Percentiles rank a stretch among this genome's conserved stretches.
Conservation (phyloP, 306 rosid species). For the Spatholobus suberectus region DNA sequence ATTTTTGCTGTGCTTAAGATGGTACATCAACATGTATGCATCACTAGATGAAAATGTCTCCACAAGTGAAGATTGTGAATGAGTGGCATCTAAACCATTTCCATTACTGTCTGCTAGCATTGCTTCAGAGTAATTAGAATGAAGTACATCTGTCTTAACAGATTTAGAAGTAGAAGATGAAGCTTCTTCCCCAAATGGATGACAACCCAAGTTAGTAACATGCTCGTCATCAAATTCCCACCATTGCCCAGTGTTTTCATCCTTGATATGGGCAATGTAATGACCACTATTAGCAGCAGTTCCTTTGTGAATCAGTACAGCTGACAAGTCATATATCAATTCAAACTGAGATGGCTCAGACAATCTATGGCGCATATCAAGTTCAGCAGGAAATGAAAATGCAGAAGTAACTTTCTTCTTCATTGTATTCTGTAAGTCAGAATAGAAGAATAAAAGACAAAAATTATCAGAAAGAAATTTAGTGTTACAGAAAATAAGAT, state of each 20-base stretch:
- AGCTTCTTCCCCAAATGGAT: conserved; percentile 80
- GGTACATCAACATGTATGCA: conserved; percentile 97
- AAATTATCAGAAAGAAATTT: background rate
- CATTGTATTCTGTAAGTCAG: conserved; percentile 79
- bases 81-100: conserved; percentile 52
- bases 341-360: conserved; percentile 73
- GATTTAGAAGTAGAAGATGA: conserved; percentile 67
- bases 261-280: conserved; percentile 91
- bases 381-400: conserved; percentile 79
- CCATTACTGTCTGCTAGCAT: conserved; percentile 62
- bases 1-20: conserved; percentile 49
- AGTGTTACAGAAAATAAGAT: background rate
- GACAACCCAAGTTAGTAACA: conserved; percentile 76
- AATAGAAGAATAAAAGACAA: conserved; percentile 30
- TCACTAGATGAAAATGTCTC: conserved; percentile 82
- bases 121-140: conserved; percentile 53
- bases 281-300: conserved; percentile 95
- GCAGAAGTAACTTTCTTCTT: conserved; percentile 94
- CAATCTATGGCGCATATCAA: conserved; percentile 75
- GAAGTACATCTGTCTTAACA: conserved; percentile 50
- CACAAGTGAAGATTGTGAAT: conserved; percentile 50
- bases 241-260: conserved; percentile 91
- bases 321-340: conserved; percentile 81
- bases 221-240: conserved; percentile 97
- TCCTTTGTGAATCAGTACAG: conserved; percentile 96